These are phyloP conservation scores for Strigomonas culicis DNA, from an alignment of 208 protist species.

Conservation along the genomic window DNA sequence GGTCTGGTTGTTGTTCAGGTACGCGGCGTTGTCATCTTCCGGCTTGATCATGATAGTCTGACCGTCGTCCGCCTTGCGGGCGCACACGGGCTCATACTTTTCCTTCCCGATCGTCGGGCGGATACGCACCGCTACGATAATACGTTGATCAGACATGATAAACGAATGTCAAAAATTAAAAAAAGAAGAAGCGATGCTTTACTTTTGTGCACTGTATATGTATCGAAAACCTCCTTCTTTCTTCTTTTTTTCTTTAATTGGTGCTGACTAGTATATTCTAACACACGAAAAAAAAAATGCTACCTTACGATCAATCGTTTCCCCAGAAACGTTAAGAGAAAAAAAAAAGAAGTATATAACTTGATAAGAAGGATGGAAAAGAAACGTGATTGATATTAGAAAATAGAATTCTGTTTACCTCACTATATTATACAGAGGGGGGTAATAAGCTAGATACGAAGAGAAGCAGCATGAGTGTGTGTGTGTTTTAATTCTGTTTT, in stretches of 20 bases:
- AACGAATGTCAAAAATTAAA: not conserved
- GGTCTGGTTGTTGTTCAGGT: conserved; percentile 25
- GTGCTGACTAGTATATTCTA: no score
- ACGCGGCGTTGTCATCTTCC: conserved; percentile 33
- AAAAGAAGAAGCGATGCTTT: not conserved
- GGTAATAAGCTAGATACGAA: no score
- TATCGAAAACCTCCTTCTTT: not conserved
- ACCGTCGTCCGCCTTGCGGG: conserved; percentile 66
- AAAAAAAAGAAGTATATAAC: no score
- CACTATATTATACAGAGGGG: no score
- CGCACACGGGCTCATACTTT: conserved; percentile 65
- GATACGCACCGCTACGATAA: conserved; percentile 81
- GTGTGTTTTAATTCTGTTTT: no score
- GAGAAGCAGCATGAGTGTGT: no score
- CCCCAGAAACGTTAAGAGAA: no score
- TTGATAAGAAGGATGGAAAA: no score
- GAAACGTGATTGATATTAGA: no score
- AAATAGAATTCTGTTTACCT: no score
- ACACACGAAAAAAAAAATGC: conserved; percentile 2
- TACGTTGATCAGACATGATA: conserved; percentile 65
- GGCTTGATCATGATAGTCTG: conserved; percentile 67
- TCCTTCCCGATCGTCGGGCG: conserved; percentile 66
- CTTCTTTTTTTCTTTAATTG: not conserved
- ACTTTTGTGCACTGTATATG: not conserved
- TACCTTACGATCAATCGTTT: no score